phyloP scores from a whole-genome alignment of 2,329 filamentous ascomycete species.

The Diaporthe sp. region DNA sequence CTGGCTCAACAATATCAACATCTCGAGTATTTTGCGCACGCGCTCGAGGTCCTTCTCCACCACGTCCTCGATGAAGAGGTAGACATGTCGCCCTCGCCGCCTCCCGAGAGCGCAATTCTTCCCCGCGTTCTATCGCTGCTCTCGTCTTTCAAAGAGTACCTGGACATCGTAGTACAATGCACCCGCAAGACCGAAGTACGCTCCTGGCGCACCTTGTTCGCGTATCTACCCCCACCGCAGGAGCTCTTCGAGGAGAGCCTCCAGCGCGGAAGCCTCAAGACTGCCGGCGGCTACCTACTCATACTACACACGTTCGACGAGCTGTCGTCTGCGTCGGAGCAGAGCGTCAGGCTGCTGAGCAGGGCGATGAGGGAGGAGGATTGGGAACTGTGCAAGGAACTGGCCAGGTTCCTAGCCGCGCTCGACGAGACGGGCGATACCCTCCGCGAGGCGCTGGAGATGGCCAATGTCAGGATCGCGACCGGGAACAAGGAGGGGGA shows the following conservation, averaged over 20 bases:
- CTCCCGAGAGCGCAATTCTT: conserved; percentile 72
- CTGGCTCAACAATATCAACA: conserved; percentile 87
- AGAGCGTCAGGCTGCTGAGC: conserved; percentile 83
- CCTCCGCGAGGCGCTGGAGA: conserved; percentile 76
- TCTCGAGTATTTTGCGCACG: conserved; percentile 92
- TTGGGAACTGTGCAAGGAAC: conserved; percentile 95
- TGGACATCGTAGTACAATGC: conserved; percentile 96
- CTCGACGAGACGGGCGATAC: conserved; percentile 89
- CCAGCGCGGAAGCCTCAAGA: conserved; percentile 87
- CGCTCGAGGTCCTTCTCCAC: conserved; percentile 90
- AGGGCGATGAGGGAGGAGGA: conserved; percentile 86
- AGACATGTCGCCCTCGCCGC: conserved; percentile 69
- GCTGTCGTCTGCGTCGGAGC: conserved; percentile 74
- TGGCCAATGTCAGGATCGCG: conserved; percentile 59
- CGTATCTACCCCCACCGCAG: conserved; percentile 88
- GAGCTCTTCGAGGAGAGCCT: conserved; percentile 95
- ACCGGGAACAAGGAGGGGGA: conserved; percentile 47
- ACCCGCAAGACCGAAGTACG: conserved; percentile 96
- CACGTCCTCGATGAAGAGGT: conserved; percentile 95
- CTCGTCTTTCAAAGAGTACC: conserved; percentile 83
- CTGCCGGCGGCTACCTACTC: conserved; percentile 94
- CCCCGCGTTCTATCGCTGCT: conserved; percentile 71
- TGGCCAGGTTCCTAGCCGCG: conserved; percentile 93
- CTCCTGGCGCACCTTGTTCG: conserved; percentile 94
- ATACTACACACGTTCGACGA: conserved; percentile 88